Base-by-base conservation (phyloP, 2,329 filamentous ascomycete species). In the Fusarium sacchari region DNA sequence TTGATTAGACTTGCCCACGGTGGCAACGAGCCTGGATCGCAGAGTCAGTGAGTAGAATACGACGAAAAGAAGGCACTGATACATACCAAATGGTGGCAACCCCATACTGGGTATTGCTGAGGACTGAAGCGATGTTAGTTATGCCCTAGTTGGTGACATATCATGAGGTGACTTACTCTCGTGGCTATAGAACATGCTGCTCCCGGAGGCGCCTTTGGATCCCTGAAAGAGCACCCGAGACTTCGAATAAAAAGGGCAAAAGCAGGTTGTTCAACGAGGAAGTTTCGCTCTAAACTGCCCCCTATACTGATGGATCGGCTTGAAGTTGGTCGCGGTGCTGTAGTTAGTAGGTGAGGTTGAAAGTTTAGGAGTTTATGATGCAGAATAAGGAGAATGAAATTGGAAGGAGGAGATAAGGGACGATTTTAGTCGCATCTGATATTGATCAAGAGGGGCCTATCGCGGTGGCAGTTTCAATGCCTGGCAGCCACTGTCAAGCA, bases 71-170 rank as follows among this genome's bases (percentile, higher is more conserved):
- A 13, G n/a, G 4, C 10, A 13, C 11, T 22, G 22, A 30, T 30
- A 79, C 89, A 78, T 86, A 97, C 96, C 96, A 99, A 68, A 99
- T 92, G 5, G 96, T 99, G 20, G 96, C 93, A 64, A 99, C 93
- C 63, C 96, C 96, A 88, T 98, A 93, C 81, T 96, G 92, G 79
- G 91, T 91, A 71, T 89, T 96, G 7, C 92, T 96, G 62, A 99
- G 89, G 67, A 99, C 90, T 92, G 64, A 17, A 26, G n/a, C 47
- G 28, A 15, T 26, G 76, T 84, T 49, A 83, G 79, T 18, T 37
- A 12, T 30, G 56, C 14, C 32, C 15, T 7, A 44, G 24, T 5
- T 26, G 26, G 36, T 15, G 28, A 9, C 22, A 22, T 49, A 44
- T 20, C 39, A 46, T 50, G 24, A 28, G 32, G 17, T 22, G 40